These are phyloP conservation scores for Pseudonectria foliicola DNA, from an alignment of 2,329 filamentous ascomycete genomes.

Conservation along the genomic window DNA sequence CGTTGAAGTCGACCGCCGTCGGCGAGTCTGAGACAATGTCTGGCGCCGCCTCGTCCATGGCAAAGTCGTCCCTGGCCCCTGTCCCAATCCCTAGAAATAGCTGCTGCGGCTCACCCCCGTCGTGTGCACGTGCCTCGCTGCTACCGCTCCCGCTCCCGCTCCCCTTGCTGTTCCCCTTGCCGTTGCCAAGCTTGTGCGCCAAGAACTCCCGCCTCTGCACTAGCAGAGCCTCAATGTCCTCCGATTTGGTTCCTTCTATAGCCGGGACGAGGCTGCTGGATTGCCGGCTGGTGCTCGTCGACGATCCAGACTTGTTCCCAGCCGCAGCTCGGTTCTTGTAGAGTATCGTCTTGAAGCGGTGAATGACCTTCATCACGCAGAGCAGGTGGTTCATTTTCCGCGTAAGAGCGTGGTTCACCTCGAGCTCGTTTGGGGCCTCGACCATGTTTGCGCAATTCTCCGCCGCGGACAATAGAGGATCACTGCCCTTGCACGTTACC, in stretches of 20 bases:
- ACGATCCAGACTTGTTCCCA: constrained; percentile 2
- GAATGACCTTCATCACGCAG: constrained; percentile 85
- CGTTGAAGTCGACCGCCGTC: constrained; percentile 73
- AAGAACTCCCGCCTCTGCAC: constrained; percentile 38
- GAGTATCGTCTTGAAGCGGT: constrained; percentile 77
- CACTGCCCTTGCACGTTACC: constrained; percentile 76
- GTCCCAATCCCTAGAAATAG: constrained; percentile 72
- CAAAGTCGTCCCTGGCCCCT: constrained; percentile 45
- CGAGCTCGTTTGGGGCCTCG: constrained; percentile 79
- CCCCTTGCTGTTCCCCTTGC: constrained; percentile 41
- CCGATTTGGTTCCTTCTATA: constrained; percentile 32
- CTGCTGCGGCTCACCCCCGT: constrained; percentile 53
- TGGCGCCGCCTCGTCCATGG: constrained; percentile 29
- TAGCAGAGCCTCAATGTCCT: constrained; percentile 44
- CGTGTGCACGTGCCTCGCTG: constrained; percentile 49
- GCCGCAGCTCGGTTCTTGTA: constrained; percentile 14
- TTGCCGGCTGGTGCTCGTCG: constrained; percentile 6
- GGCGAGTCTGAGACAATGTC: constrained; percentile 75
- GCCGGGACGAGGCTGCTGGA: constrained; percentile 14
- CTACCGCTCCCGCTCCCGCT: too few relatives aligned
- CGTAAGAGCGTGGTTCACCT: constrained; percentile 87
- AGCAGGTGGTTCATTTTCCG: constrained; percentile 80
- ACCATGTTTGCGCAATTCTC: constrained; percentile 81
- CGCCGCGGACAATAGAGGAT: constrained; percentile 69
- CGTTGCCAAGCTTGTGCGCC: constrained; percentile 14